Percentiles rank a stretch among this genome's conserved stretches.
phyloP scores from a whole-genome alignment of 345 rosid genomes.

The Aurinia saxatilis region DNA sequence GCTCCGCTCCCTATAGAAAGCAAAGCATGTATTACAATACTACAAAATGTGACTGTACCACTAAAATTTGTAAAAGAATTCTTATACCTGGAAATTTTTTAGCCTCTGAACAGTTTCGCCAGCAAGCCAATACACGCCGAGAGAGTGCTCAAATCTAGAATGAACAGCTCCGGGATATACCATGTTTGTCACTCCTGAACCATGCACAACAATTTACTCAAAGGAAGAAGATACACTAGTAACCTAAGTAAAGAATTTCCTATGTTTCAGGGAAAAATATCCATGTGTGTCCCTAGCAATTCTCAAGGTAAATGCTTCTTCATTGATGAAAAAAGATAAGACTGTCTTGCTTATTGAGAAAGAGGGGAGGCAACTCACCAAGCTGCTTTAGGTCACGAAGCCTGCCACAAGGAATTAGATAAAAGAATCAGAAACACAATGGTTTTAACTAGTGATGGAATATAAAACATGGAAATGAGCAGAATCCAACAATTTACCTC shows the following conservation, averaged over 20 bases:
- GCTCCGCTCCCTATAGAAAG: conserved; percentile 60
- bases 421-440: background rate
- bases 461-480: background rate
- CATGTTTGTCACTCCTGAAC: conserved; percentile 66
- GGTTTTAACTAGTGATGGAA: background rate
- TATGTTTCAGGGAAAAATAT: background rate
- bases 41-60: conserved; percentile 4
- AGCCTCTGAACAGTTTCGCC: conserved; percentile 65
- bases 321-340: background rate
- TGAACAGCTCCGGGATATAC: conserved; percentile 93
- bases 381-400: conserved; percentile 93
- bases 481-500: conserved; percentile 38
- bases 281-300: background rate
- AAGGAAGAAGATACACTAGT: background rate
- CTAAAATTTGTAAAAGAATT: conserved; percentile 1
- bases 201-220: background rate
- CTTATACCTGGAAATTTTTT: conserved; percentile 52
- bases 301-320: background rate
- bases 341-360: background rate
- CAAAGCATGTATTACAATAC: conserved; percentile 3
- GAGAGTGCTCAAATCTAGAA: conserved; percentile 92
- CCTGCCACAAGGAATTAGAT: conserved; percentile 35
- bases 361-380: conserved; percentile 45
- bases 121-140: conserved; percentile 89
- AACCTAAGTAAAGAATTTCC: background rate